Percentiles rank a stretch among this genome's conserved stretches.
phyloP scores from a whole-genome alignment of 169 alveolate species.

The Plasmodium adleri region DNA sequence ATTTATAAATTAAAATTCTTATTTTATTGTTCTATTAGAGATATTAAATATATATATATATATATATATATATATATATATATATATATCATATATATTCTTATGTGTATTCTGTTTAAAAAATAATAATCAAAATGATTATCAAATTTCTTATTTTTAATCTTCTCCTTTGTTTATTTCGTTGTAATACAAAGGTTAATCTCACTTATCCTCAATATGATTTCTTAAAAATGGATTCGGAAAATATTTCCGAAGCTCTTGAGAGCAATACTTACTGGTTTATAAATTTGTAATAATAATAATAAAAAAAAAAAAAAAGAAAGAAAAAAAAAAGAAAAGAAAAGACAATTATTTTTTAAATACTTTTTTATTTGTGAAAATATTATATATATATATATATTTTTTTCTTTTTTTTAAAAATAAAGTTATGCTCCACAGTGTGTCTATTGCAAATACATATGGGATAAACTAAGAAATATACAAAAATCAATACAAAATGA shows the following conservation, averaged over 20 bases:
- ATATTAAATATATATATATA: no score
- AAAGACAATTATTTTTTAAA: background rate
- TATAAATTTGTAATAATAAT: conserved; percentile 51
- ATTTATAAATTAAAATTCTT: no score
- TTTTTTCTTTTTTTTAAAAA: background rate
- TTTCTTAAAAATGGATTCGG: conserved; percentile 25
- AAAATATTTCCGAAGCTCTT: conserved; percentile 9
- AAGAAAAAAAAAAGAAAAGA: conserved; percentile 3
- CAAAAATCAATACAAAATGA: conserved; percentile 43
- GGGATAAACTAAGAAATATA: conserved; percentile 37
- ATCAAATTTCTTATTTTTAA: conserved; percentile 6
- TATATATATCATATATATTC: no score
- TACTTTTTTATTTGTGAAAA: background rate
- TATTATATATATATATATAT: background rate
- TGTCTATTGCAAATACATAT: conserved; percentile 40
- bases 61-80: no score
- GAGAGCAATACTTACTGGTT: conserved; percentile 37
- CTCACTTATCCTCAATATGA: conserved; percentile 43
- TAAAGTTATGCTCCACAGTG: conserved; percentile 68
- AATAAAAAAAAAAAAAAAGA: conserved; percentile 11
- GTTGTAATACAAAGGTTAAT: conserved; percentile 4
- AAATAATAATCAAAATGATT: conserved; percentile 12
- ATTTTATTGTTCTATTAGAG: no score
- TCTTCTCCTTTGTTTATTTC: conserved; percentile 13
- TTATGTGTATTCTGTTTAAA: no score